Evolutionary conservation across 2,329 filamentous ascomycete species (phyloP), one percentile per base, ranked within the genome.

Genomic region (Fonsecaea nubica): DNA sequence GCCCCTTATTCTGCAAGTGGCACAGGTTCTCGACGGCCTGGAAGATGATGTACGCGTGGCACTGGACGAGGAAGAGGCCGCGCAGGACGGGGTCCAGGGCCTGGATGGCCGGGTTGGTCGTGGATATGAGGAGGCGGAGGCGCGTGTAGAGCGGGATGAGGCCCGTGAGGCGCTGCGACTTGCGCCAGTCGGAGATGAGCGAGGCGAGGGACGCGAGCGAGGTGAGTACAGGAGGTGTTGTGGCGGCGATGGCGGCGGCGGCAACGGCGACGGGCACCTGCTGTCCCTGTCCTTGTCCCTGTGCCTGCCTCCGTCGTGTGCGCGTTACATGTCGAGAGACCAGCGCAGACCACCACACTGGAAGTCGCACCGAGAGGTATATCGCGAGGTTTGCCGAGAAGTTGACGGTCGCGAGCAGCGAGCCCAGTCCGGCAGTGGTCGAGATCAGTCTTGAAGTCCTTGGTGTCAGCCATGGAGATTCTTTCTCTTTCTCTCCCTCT

Each of bases 21-120:
- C 90, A 90, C 48, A 85, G 84, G 79, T 96, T 97, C 82, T 98
- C 94, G 45, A 93, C 83, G 1, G 86, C 80, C 79, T 97, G 93
- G 81, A 90, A 96, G 12, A 81, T 75, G 9, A 90, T 78, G 76
- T 90, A 90, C 10, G 87, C 83, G 12, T 84, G 70, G 18, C 97
- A 86, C 77, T 95, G 90, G 6, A 85, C 80, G 77, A 87, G 89
- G 21, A 86, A 86, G 50, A 96, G 80, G 18, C 75, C 67, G 70
- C 78, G 82, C 69, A 82, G 79, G 56, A 80, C 70, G 3, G 73
- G 75, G 72, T 86, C 85, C 2, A 76, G 71, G 2, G 75, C 72
- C 55, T 30, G 48, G 69, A 55, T 0, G 32, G 72, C 67, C 38
- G 25, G 25, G 25, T 25, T 25, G 25, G 68, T 64, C 57, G 73